Evolutionary conservation across 805 yeast genomes (phyloP).

Genomic region (Candida schatavii): DNA sequence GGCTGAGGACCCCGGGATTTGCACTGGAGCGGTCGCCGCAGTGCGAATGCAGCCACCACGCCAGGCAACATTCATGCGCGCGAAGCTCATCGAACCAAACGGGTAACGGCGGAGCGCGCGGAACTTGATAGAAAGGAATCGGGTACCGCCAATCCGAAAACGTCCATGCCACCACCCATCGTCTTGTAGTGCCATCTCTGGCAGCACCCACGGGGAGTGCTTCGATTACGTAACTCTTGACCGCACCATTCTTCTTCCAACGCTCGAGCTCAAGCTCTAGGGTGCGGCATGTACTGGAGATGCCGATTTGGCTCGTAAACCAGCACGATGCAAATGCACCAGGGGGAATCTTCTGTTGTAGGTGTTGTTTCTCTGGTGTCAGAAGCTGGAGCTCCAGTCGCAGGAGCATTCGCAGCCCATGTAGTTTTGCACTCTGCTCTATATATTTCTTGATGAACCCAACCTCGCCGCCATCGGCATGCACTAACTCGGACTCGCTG

Average conservation of each 20-base stretch:
- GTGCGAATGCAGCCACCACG: too few relatives aligned
- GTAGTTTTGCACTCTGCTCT: conserved; percentile 9
- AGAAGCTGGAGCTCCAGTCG: too few relatives aligned
- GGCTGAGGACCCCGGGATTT: too few relatives aligned
- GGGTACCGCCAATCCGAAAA: neutral
- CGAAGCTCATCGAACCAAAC: too few relatives aligned
- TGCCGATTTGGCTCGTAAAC: conserved; percentile 20
- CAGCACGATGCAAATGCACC: conserved; percentile 11
- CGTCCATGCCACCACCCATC: conserved; percentile 20
- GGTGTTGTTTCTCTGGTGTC: too few relatives aligned
- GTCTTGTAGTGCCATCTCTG: conserved; percentile 9
- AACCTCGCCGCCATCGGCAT: conserved; percentile 17
- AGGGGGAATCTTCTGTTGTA: too few relatives aligned
- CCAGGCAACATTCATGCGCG: too few relatives aligned
- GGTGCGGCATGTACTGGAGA: conserved; percentile 7
- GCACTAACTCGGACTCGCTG: conserved; percentile 10
- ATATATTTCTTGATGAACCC: conserved; percentile 12
- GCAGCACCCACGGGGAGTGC: conserved; percentile 4
- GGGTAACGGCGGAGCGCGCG: too few relatives aligned
- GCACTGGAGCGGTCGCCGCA: too few relatives aligned
- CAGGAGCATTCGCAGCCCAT: neutral
- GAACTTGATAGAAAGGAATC: neutral
- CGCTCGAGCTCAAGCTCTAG: conserved; percentile 6
- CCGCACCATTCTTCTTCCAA: conserved; percentile 1
- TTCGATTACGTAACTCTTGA: conserved; percentile 4